Evolutionary conservation across 805 yeast genomes (phyloP).

Genomic region (Monosporozyma servazzii): DNA sequence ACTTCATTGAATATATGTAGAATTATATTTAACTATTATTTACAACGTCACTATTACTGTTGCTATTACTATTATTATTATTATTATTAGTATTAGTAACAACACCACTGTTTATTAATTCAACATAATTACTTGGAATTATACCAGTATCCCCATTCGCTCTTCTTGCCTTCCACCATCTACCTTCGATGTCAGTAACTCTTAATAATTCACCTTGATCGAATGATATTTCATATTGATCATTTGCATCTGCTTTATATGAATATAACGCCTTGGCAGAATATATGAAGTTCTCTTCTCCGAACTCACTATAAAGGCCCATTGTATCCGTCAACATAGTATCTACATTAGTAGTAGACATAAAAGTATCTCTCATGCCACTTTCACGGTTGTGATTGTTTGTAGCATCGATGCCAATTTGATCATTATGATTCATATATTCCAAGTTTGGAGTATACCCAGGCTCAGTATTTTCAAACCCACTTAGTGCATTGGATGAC

Average conservation of each 20-base stretch:
- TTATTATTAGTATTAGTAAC: no score
- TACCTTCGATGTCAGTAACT: constrained; percentile 86
- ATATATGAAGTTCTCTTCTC: constrained; percentile 52
- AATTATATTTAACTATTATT: constrained; percentile 9
- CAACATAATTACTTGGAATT: constrained; percentile 91
- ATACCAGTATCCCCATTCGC: constrained; percentile 89
- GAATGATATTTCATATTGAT: constrained; percentile 85
- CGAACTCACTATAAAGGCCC: constrained; percentile 29
- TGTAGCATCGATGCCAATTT: not conserved
- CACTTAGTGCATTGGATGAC: constrained; percentile 49
- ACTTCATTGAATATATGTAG: not conserved
- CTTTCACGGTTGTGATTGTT: not conserved
- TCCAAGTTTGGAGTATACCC: constrained; percentile 3
- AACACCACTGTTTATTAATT: constrained; percentile 39
- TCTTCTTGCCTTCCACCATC: constrained; percentile 98
- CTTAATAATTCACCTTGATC: constrained; percentile 84
- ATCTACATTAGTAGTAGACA: constrained; percentile 26
- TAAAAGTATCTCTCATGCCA: constrained; percentile 1
- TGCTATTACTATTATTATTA: constrained; percentile 4
- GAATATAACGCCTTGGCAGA: constrained; percentile 80
- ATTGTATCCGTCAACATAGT: constrained; percentile 31
- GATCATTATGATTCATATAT: not conserved
- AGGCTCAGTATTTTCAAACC: constrained; percentile 45
- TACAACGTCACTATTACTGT: constrained; percentile 1
- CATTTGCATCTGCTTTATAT: constrained; percentile 85